Percentiles rank a stretch among this genome's conserved stretches.
phyloP scores from a whole-genome alignment of 1,284 basidiomycete genomes.

The Moesziomyces sp. region DNA sequence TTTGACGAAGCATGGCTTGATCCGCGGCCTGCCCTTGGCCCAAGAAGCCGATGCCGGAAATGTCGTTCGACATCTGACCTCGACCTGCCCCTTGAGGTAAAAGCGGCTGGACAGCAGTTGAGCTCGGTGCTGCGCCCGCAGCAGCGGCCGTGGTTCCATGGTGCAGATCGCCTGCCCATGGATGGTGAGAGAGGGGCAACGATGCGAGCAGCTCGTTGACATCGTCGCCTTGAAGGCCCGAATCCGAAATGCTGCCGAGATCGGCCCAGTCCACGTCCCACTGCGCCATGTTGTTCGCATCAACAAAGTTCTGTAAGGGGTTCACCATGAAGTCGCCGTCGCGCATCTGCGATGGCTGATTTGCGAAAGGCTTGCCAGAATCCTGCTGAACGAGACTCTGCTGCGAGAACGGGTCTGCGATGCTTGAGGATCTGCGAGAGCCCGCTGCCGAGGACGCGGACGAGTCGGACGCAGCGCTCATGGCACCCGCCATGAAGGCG shows the following conservation, averaged over 20 bases:
- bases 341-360: conserved; percentile 11
- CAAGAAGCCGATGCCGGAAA: conserved; percentile 1
- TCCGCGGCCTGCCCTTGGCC: conserved; percentile 5
- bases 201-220: conserved; percentile 35
- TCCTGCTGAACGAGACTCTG: conserved; percentile 22
- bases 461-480: conserved; percentile 26
- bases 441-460: conserved; percentile 26
- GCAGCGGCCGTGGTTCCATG: conserved; percentile 17
- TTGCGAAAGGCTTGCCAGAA: conserved; percentile 1
- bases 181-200: conserved; percentile 46
- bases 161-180: conserved; percentile 52
- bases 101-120: conserved; percentile 1
- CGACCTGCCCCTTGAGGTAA: conserved; percentile 1
- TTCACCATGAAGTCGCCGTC: conserved; percentile 10
- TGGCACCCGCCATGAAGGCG: conserved; percentile 15
- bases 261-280: conserved; percentile 44
- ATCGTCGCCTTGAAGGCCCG: conserved; percentile 21
- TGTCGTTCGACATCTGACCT: background rate
- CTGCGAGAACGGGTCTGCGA: conserved; percentile 11
- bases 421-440: conserved; percentile 30
- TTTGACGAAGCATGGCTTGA: conserved; percentile 22
- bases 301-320: conserved; percentile 24
- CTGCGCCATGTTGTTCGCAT: conserved; percentile 12
- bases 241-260: conserved; percentile 34
- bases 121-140: background rate